A percentile compares a stretch with the other conserved stretches of the same genome.
Evolutionary conservation across 2,329 filamentous ascomycete genomes (phyloP).

Genomic region (Ophiostoma piceae): DNA sequence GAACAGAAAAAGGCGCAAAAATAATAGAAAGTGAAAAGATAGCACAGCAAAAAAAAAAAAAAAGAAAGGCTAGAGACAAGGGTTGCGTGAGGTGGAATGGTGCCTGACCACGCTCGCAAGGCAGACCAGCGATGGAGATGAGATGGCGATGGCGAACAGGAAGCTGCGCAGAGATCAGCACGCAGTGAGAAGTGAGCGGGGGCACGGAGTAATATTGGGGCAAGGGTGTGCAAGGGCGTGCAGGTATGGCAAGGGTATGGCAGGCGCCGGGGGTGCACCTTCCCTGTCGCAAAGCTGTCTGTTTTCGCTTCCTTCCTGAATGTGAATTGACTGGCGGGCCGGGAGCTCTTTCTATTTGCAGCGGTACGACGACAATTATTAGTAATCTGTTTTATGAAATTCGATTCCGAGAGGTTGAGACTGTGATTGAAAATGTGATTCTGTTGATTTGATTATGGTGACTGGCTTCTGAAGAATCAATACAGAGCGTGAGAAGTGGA

Average conservation of each 20-base stretch:
- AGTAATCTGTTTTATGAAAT: background rate
- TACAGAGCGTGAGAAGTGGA: background rate
- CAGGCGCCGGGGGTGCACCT: too few relatives aligned
- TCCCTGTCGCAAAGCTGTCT: background rate
- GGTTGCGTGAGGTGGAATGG: background rate
- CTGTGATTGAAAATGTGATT: too few relatives aligned
- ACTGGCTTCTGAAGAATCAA: too few relatives aligned
- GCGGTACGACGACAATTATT: background rate
- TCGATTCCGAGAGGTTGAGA: too few relatives aligned
- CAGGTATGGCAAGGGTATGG: background rate
- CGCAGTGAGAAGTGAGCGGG: background rate
- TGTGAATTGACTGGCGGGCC: background rate
- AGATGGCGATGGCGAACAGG: background rate
- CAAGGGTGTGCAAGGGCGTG: too few relatives aligned
- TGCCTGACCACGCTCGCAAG: constrained; percentile 3
- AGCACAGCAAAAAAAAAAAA: background rate
- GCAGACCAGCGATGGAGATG: background rate
- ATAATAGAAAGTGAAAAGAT: background rate
- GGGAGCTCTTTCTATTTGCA: background rate
- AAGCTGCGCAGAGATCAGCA: background rate
- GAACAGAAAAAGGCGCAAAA: background rate
- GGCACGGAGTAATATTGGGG: background rate
- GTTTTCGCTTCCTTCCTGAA: background rate
- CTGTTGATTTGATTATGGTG: too few relatives aligned
- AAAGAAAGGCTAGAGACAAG: background rate